Conservation (phyloP, 768 basidiomycete genomes). For the Termitomyces eurrhizus region DNA sequence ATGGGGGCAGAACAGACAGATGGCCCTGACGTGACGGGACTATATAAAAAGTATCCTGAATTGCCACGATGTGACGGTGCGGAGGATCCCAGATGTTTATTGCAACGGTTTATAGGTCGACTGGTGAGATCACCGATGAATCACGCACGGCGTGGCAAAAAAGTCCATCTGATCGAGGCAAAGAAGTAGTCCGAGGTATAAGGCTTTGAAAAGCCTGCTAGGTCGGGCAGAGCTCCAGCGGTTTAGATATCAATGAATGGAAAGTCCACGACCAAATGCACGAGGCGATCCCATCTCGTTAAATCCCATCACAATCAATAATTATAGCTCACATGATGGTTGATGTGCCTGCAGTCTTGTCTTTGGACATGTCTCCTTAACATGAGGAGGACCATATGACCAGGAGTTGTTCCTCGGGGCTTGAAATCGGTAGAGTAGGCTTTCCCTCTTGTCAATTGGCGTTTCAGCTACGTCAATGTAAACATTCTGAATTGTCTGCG, state of each 20-base stretch:
- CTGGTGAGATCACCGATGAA: not conserved
- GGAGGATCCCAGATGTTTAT: slow-evolving; percentile 20
- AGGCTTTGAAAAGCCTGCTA: slow-evolving; percentile 27
- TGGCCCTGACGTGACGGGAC: slow-evolving; percentile 16
- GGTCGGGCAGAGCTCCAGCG: slow-evolving; percentile 16
- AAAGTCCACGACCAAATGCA: slow-evolving; percentile 10
- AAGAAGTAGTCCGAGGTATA: slow-evolving; percentile 19
- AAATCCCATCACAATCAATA: slow-evolving; percentile 9
- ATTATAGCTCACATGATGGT: slow-evolving; percentile 19
- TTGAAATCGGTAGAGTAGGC: not conserved
- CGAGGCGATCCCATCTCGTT: slow-evolving; percentile 24
- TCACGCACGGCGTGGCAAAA: slow-evolving; percentile 12
- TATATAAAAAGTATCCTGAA: slow-evolving; percentile 24
- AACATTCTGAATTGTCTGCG: no score
- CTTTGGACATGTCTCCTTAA: not conserved
- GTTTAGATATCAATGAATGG: slow-evolving; percentile 4
- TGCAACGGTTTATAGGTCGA: slow-evolving; percentile 17
- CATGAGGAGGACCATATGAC: slow-evolving; percentile 7
- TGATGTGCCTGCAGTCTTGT: slow-evolving; percentile 12
- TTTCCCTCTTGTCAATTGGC: not conserved
- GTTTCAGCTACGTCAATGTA: not conserved
- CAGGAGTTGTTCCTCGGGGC: slow-evolving; percentile 3
- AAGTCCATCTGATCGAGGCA: slow-evolving; percentile 24
- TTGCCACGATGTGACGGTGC: slow-evolving; percentile 30
- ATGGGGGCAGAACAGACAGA: slow-evolving; percentile 14